These are phyloP conservation scores for Cercophora scortea DNA, from an alignment of 495 filamentous ascomycete species.

Conservation along the genomic window DNA sequence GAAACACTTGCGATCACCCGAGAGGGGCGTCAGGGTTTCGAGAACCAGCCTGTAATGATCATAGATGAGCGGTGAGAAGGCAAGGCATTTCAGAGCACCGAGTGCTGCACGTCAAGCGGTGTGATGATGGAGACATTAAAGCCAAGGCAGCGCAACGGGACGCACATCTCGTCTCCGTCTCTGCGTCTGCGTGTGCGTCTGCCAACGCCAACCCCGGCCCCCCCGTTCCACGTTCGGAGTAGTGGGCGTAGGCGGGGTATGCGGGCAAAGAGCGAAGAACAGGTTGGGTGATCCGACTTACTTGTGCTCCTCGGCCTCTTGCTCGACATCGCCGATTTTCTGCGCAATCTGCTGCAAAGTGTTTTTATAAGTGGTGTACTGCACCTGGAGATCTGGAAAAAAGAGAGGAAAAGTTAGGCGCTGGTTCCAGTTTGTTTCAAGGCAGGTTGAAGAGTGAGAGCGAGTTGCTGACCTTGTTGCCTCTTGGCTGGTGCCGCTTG, in stretches of 20 bases:
- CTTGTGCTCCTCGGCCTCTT: slow-evolving; percentile 97
- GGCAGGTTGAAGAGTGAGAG: neutral
- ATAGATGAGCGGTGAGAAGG: slow-evolving; percentile 27
- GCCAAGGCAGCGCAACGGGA: neutral
- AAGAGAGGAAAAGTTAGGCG: neutral
- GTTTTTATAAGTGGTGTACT: slow-evolving; percentile 95
- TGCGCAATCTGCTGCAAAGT: slow-evolving; percentile 85
- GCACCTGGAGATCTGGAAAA: slow-evolving; percentile 73
- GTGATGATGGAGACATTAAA: slow-evolving; percentile 13
- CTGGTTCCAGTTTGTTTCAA: neutral
- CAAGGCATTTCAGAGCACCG: neutral
- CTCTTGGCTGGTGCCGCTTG: slow-evolving; percentile 49
- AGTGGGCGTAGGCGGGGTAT: neutral
- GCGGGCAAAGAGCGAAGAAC: slow-evolving; percentile 1
- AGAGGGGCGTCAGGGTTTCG: slow-evolving; percentile 80
- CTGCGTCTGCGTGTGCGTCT: neutral
- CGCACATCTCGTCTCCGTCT: too few species aligned
- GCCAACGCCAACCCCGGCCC: neutral
- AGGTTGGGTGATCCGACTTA: slow-evolving; percentile 36
- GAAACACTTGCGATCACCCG: slow-evolving; percentile 89
- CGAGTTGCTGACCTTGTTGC: slow-evolving; percentile 65
- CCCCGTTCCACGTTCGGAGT: too few species aligned
- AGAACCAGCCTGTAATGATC: slow-evolving; percentile 72
- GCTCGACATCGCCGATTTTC: slow-evolving; percentile 95
- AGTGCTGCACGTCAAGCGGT: slow-evolving; percentile 20